Evolutionary conservation across 352 stramenopile species (phyloP), one percentile per base, ranked within the genome.

Genomic region (Phytophthora quininea): DNA sequence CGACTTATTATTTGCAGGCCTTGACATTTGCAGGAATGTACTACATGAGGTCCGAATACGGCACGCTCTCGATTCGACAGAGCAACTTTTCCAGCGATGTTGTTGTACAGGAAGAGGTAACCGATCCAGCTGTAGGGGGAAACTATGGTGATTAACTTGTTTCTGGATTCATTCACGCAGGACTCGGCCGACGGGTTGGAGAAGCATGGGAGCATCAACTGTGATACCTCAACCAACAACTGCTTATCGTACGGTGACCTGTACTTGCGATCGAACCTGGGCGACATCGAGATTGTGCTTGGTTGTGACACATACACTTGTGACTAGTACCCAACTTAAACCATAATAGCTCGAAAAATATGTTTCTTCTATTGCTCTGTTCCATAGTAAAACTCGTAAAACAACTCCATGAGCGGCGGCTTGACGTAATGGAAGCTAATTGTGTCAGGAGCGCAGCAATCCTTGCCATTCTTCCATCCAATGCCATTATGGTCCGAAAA

Each of bases 381-480:
- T 24, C 75, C 77, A 68, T 94, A 94, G 73, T 92, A 96, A 55
- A 76, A 96, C 62, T 90, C 80, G 64, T 93, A 91, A 63, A 94
- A 93, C 24, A 90, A 62, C 24, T 94, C 84, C 88, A 96, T 93
- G 46, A 94, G 73, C 27, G 84, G 87, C 30, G 84, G 84, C 64
- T 24, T 24, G 57, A 96, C 75, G 58, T 96, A 96, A 71, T 96
- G 88, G 68, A 95, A 96, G 49, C 64, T 91, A 48, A 96, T 84
- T 19, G 77, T 83, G 69, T 95, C 86, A 0, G 86, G 85, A 8
- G 88, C 86, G 51, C 82, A 92, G 73, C 87, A 95, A 32, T 83
- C 75, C 37, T 88, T 74, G 49, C 79, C 88, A 56, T 89, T 94
- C 64, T 91, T 81, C 85, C 86, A 94, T 46, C 86, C 85, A 60